Conservation (phyloP, 108 stramenopile species). For the Heterococcus sp. region DNA sequence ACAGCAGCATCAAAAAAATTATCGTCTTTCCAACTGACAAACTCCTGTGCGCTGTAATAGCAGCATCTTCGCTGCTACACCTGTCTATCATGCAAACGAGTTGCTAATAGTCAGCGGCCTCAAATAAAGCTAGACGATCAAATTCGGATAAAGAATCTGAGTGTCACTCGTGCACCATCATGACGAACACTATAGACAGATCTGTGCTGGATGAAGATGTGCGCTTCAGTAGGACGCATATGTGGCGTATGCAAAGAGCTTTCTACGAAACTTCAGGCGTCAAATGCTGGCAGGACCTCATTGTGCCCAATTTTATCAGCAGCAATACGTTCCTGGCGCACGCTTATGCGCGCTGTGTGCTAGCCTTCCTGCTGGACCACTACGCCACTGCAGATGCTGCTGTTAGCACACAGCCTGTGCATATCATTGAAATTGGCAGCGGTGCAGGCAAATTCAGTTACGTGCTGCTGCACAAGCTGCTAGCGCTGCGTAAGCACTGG, state of each 20-base stretch:
- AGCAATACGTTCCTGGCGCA: conserved; percentile 47
- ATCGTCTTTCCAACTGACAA: too few species aligned
- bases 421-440: conserved; percentile 44
- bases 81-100: background rate
- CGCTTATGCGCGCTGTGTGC: conserved; percentile 32
- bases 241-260: conserved; percentile 35
- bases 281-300: conserved; percentile 48
- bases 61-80: background rate
- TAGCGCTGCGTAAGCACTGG: conserved; percentile 23
- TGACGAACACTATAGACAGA: background rate
- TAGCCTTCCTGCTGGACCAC: conserved; percentile 41
- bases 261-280: conserved; percentile 32
- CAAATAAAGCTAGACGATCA: background rate
- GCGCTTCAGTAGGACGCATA: conserved; percentile 12
- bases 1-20: too few species aligned
- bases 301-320: conserved; percentile 47
- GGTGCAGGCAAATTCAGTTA: conserved; percentile 49
- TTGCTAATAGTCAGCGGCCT: background rate
- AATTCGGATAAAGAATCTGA: background rate
- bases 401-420: conserved; percentile 9
- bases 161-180: background rate
- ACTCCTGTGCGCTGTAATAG: too few species aligned
- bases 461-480: conserved; percentile 41
- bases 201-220: background rate
- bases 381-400: conserved; percentile 13